Conservation (phyloP, 2,329 filamentous ascomycete genomes). For the Aspergillus proliferans region DNA sequence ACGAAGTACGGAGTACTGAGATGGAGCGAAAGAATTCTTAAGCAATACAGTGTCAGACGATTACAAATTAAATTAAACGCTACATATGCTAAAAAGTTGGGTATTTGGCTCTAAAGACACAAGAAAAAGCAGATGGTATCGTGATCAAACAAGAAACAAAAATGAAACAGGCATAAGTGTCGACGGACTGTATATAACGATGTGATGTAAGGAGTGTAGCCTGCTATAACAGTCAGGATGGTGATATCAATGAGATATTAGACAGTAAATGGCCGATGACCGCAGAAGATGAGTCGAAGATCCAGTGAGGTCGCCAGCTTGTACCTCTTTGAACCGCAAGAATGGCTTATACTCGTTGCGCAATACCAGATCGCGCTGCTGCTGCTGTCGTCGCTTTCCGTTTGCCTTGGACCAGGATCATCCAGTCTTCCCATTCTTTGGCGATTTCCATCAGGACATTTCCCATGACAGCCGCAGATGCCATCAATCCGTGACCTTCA, state of each 20-base stretch:
- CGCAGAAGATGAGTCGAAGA: constrained; percentile 5
- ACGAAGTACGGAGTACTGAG: too few relatives aligned
- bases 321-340: not conserved
- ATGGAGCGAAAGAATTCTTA: too few relatives aligned
- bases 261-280: constrained; percentile 1
- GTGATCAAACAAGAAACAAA: constrained; percentile 7
- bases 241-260: not conserved
- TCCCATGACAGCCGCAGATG: constrained; percentile 86
- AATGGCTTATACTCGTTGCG: constrained; percentile 1
- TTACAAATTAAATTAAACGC: constrained; percentile 16
- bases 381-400: constrained; percentile 25
- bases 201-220: not conserved
- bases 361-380: constrained; percentile 17
- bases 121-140: constrained; percentile 14
- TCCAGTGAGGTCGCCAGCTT: not conserved
- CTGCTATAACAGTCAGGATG: not conserved
- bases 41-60: not conserved
- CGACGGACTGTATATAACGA: not conserved
- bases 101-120: constrained; percentile 11
- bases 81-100: constrained; percentile 15
- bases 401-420: constrained; percentile 48
- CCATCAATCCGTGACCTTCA: constrained; percentile 94
- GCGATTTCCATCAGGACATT: constrained; percentile 91
- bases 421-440: constrained; percentile 88
- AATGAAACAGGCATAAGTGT: constrained; percentile 3